Percentiles rank a stretch among this genome's conserved stretches.
Conservation (phyloP, 805 yeast species). For the Metschnikowia dekortorum region DNA sequence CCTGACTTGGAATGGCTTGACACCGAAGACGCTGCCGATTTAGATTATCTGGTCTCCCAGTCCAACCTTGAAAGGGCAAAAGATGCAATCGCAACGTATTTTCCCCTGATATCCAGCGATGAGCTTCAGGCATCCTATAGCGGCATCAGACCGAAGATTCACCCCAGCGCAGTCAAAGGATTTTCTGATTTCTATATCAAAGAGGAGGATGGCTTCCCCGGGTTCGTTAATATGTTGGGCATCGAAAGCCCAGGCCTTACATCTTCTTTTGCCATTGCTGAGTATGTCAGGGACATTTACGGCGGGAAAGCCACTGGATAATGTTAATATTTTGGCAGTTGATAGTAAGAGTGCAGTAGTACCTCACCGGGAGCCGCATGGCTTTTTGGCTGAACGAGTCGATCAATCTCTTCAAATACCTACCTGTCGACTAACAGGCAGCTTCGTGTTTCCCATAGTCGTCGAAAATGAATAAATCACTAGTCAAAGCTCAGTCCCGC, state of each 20-base stretch:
- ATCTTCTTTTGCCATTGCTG: constrained; percentile 76
- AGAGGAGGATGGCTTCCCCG: constrained; percentile 58
- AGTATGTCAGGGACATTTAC: constrained; percentile 48
- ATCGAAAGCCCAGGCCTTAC: constrained; percentile 93
- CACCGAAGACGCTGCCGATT: constrained; percentile 24
- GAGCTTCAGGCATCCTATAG: constrained; percentile 64
- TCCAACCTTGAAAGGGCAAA: constrained; percentile 51
- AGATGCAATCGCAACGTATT: constrained; percentile 55
- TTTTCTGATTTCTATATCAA: constrained; percentile 74
- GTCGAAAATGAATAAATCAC: too few relatives aligned
- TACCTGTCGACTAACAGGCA: too few relatives aligned
- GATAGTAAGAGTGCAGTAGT: too few relatives aligned
- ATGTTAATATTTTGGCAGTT: too few relatives aligned
- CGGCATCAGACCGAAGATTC: constrained; percentile 81
- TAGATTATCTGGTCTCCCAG: constrained; percentile 46
- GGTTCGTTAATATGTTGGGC: constrained; percentile 75
- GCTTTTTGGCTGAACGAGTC: too few relatives aligned
- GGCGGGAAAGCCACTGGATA: background rate
- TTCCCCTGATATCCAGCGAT: constrained; percentile 51
- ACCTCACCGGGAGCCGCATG: too few relatives aligned
- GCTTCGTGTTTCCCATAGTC: too few relatives aligned
- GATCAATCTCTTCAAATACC: too few relatives aligned
- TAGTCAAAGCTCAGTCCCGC: too few relatives aligned
- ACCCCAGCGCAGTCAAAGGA: constrained; percentile 35
- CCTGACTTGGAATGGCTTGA: constrained; percentile 86